phyloP scores from a whole-genome alignment of 306 rosid genomes.

The Cucurbita argyrosperma region DNA sequence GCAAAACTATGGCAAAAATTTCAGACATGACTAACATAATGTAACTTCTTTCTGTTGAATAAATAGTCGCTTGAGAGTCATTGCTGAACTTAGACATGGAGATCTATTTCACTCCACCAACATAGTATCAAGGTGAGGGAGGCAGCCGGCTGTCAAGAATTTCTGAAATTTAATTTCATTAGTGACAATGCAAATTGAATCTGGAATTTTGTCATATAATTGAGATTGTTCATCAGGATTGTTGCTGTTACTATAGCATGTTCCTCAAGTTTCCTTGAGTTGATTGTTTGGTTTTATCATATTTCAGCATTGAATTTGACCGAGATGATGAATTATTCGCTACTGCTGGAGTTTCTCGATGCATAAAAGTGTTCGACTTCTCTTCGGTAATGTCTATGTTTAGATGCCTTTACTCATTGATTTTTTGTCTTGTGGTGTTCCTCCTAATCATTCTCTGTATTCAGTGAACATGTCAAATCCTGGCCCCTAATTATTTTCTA shows the following conservation, averaged over 20 bases:
- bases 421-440: not conserved
- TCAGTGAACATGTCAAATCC: not conserved
- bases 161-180: not conserved
- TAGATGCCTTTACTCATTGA: conserved; percentile 5
- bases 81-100: conserved; percentile 82
- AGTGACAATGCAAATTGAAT: not conserved
- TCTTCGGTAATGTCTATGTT: conserved; percentile 41
- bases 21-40: not conserved
- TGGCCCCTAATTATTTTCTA: not conserved
- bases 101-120: conserved; percentile 88
- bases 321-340: conserved; percentile 88
- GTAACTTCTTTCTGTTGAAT: conserved; percentile 9
- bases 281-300: conserved; percentile 13
- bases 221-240: not conserved
- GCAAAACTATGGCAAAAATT: not conserved
- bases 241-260: not conserved
- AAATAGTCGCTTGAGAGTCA: conserved; percentile 84
- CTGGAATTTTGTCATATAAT: not conserved
- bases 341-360: conserved; percentile 94
- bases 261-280: conserved; percentile 5
- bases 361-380: conserved; percentile 92
- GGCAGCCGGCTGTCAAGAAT: conserved; percentile 3
- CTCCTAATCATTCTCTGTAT: not conserved
- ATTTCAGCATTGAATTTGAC: conserved; percentile 92
- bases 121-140: conserved; percentile 85